Evolutionary conservation across 352 stramenopile species (phyloP).

Genomic region (Phytophthora multivora): DNA sequence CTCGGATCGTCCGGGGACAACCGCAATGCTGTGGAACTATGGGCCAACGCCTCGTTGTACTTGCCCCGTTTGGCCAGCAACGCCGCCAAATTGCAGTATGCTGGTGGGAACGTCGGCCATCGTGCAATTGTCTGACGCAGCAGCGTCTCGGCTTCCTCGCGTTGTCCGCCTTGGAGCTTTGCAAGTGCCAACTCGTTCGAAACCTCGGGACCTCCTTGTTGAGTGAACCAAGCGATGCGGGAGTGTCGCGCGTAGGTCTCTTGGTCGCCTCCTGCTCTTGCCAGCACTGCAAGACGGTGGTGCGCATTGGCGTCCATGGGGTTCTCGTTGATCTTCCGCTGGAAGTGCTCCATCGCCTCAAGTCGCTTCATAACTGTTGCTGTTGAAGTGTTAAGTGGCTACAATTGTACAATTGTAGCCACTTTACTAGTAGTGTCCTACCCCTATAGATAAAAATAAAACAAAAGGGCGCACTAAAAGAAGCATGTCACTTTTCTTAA

Average conservation of each 20-base stretch:
- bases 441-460: conserved; percentile 10
- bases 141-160: conserved; percentile 43
- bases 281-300: conserved; percentile 65
- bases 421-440: not conserved
- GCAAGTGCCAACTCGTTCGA: conserved; percentile 67
- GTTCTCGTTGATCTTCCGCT: conserved; percentile 56
- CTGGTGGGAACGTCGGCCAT: conserved; percentile 53
- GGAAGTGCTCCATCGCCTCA: conserved; percentile 70
- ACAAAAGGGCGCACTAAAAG: too few species aligned
- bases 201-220: conserved; percentile 55
- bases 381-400: conserved; percentile 9
- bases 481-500: too few species aligned
- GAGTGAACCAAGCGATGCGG: conserved; percentile 68
- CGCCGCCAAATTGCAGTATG: conserved; percentile 65
- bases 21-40: conserved; percentile 43
- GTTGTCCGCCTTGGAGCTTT: conserved; percentile 46
- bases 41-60: conserved; percentile 52
- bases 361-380: conserved; percentile 45
- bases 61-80: conserved; percentile 46
- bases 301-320: conserved; percentile 60
- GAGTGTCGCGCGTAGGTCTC: conserved; percentile 48
- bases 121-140: conserved; percentile 47
- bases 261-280: conserved; percentile 46
- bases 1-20: conserved; percentile 48
- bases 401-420: conserved; percentile 1